Evolutionary conservation across 108 stramenopile genomes (phyloP).

Genomic region (Stephanodiscus minutulus): DNA sequence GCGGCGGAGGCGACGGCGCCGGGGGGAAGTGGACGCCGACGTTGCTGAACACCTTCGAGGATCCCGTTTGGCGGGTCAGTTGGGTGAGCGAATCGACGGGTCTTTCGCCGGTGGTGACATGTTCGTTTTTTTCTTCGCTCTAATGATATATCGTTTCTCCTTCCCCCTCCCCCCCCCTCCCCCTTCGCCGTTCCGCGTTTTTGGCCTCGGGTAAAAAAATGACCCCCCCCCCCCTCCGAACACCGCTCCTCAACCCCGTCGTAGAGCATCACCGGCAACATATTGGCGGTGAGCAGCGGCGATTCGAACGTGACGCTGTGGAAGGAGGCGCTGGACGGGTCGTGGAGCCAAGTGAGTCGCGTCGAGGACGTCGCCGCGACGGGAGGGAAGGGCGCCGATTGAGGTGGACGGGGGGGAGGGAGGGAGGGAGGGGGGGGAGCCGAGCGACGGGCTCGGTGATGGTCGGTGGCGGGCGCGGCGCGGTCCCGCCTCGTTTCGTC

Average conservation of each 20-base stretch:
- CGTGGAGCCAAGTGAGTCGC: slow-evolving; percentile 69
- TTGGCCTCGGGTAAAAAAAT: too few species aligned
- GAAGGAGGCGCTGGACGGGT: slow-evolving; percentile 89
- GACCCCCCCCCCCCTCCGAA: too few species aligned
- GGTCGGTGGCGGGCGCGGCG: too few species aligned
- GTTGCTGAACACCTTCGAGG: slow-evolving; percentile 81
- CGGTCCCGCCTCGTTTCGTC: too few species aligned
- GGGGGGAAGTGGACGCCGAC: slow-evolving; percentile 74
- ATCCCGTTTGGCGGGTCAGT: slow-evolving; percentile 97
- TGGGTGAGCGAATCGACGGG: slow-evolving; percentile 52
- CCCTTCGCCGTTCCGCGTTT: too few species aligned
- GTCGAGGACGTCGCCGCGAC: slow-evolving; percentile 52
- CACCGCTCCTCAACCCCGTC: too few species aligned
- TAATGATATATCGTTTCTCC: too few species aligned
- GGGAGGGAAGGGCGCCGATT: slow-evolving; percentile 11
- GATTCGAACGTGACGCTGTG: slow-evolving; percentile 94
- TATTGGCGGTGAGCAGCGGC: slow-evolving; percentile 96
- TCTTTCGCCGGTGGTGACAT: too few species aligned
- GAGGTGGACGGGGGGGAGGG: slow-evolving; percentile 3
- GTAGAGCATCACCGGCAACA: slow-evolving; percentile 89
- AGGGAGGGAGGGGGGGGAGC: neutral
- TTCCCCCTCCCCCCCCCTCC: too few species aligned
- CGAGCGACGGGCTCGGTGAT: too few species aligned
- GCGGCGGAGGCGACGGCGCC: too few species aligned
- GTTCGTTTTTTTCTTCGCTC: too few species aligned